Conservation (phyloP, 345 rosid species). For the Erysimum cheiranthoides region DNA sequence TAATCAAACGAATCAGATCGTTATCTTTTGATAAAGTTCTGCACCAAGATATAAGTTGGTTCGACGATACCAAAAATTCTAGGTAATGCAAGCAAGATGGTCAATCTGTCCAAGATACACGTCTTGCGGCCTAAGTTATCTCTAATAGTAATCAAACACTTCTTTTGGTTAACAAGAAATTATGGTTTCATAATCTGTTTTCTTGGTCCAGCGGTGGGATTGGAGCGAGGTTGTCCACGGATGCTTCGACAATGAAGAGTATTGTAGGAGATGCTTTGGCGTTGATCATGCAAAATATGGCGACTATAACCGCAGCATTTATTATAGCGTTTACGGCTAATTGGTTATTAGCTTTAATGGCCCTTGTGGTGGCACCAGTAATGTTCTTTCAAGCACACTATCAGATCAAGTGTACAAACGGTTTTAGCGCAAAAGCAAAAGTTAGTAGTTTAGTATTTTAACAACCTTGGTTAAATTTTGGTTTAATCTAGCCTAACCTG, state of each 20-base stretch:
- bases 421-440: background rate
- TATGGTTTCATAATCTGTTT: background rate
- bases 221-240: background rate
- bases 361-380: background rate
- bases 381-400: background rate
- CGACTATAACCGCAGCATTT: background rate
- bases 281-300: background rate
- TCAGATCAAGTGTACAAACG: background rate
- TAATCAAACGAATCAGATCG: constrained; percentile 63
- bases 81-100: background rate
- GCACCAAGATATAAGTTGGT: constrained; percentile 73
- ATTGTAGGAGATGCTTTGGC: background rate
- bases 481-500: background rate
- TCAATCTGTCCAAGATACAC: too few relatives aligned
- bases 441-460: background rate
- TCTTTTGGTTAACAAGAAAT: too few relatives aligned
- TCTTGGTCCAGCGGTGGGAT: background rate
- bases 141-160: background rate
- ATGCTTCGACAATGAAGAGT: background rate
- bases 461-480: background rate
- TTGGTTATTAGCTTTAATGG: background rate
- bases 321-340: background rate
- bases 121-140: too few relatives aligned
- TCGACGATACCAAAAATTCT: constrained; percentile 50
- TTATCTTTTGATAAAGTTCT: constrained; percentile 65